A percentile compares a stretch with the other conserved stretches of the same genome.
These are phyloP conservation scores for Aspergillus heteromorphus DNA, from an alignment of 495 filamentous ascomycete genomes.

Conservation along the genomic window DNA sequence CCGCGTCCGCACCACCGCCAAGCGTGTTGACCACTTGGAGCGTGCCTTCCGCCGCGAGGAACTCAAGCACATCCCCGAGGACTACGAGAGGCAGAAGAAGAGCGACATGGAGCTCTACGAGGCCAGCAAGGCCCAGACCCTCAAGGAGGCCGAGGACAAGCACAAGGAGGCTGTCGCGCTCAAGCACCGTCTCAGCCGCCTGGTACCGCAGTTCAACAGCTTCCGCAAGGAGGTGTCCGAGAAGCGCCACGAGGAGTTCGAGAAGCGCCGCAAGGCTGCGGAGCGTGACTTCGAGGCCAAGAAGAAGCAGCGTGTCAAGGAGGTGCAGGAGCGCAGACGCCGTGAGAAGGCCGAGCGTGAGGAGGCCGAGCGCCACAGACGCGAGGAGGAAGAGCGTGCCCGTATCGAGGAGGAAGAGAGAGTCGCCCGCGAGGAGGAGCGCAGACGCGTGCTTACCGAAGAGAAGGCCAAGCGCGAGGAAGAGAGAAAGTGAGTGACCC, in stretches of 20 bases:
- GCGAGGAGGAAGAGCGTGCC: conserved; percentile 81
- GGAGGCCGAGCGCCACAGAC: conserved; percentile 64
- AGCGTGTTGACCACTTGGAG: conserved; percentile 96
- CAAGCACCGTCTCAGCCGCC: conserved; percentile 80
- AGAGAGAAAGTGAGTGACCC: conserved; percentile 62
- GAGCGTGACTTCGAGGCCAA: conserved; percentile 85
- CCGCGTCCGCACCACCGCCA: conserved; percentile 82
- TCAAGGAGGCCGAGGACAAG: conserved; percentile 76
- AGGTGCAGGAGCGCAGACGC: conserved; percentile 64
- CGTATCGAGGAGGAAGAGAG: conserved; percentile 79
- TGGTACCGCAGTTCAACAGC: conserved; percentile 72
- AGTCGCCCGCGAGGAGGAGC: conserved; percentile 65
- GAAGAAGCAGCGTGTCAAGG: conserved; percentile 79
- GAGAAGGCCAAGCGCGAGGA: conserved; percentile 78
- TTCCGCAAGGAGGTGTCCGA: conserved; percentile 77
- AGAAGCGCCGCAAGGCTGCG: conserved; percentile 82
- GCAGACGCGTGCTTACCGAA: conserved; percentile 54
- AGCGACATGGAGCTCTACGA: conserved; percentile 78
- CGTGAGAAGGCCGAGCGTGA: conserved; percentile 77
- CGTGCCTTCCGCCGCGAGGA: conserved; percentile 95
- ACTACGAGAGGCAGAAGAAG: conserved; percentile 81
- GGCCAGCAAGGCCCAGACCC: conserved; percentile 63
- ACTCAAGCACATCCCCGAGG: conserved; percentile 79
- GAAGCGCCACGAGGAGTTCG: conserved; percentile 89
- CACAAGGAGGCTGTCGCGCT: conserved; percentile 86